Base-by-base conservation (phyloP, 2,329 filamentous ascomycete species). In the Penicillium thymicola region DNA sequence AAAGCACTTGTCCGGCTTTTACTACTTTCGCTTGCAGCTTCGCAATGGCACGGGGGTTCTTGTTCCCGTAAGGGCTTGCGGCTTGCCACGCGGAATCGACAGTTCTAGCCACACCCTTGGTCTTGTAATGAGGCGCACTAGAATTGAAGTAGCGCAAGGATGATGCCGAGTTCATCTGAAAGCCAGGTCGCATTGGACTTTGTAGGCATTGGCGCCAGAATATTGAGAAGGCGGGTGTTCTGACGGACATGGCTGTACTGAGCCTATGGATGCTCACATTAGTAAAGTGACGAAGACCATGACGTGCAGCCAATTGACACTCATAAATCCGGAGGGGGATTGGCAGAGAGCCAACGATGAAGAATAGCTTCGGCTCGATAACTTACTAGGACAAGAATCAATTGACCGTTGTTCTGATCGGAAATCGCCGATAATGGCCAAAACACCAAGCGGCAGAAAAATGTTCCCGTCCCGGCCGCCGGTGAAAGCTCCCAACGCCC, bases 21-120 rank as follows among this genome's bases (percentile, higher is more conserved):
- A 56, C 14, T 21, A 56, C 54, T n/a, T 60, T 83, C 82, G 56
- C 77, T 75, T 14, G 83, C 81, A 37, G 90, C 79, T 57, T 79
- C 71, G 8, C 54, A 41, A 56, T 34, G n/a, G 51, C 38, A 48
- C 27, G 34, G 36, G 49, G 23, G 62, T 47, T 37, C 60, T 61
- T 48, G 60, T 28, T 40, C 46, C 49, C 46, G 46, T 52, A 27
- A 51, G 38, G 45, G 46, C 37, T 51, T 59, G 60, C 42, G 48
- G 55, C 28, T 58, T 65, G 43, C 57, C 47, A 46, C 16, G 54
- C 32, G 13, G 54, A 46, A 42, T 56, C 54, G 14, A 56, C 23
- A 14, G 54, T 56, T 40, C 54, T 44, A 63, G 56, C 14, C 14
- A 56, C 54, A 2, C 54, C 54, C 36, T 56, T 56, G 32, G 60